Evolutionary conservation across 2,329 filamentous ascomycete species (phyloP), one percentile per base, ranked within the genome.

Genomic region (Pseudogymnoascus sp.): DNA sequence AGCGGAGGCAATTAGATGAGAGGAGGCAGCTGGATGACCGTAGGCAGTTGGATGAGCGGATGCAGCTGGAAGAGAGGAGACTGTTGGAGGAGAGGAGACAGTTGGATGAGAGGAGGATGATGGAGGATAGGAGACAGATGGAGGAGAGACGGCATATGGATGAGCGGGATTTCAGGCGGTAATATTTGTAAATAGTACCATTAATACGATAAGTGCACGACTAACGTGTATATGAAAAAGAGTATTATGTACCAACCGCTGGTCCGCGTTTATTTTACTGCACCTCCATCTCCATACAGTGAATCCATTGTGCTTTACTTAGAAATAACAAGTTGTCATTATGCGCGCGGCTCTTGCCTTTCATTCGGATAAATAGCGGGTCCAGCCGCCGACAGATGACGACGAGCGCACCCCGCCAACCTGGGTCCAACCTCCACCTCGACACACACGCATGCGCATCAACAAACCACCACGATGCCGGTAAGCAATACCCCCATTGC

Each of bases 131-230:
- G 59, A 60, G 59, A 24, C 33, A 43, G 33, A 43, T 38, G 33
- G 59, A 60, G 12, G 19, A 41, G 12, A 56, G 50, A 35, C 50
- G 50, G 14, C 50, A 56, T 33, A 56, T 56, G 50, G 28, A 56
- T 14, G 50, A 56, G n/a, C 50, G 50, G 6, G 50, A 56, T 56
- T 56, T 56, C 50, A 56, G 50, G 50, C n/a, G 50, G 50, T 33
- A 56, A 56, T 56, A 56, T 12, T 56, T 56, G 50, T 56, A 56
- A 56, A 56, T 56, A 56, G 28, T 56, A 56, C 35, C 50, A 56
- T 33, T 56, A 56, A 56, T 56, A 56, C 28, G 28, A 56, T 56
- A 56, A 56, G 7, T 56, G 28, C 50, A 56, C 28, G 50, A 56
- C 4, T 56, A 35, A 56, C 50, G 50, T 56, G n/a, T 56, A 56